Conservation (phyloP, 805 yeast species). For the Wickerhamiella sergipiensis region DNA sequence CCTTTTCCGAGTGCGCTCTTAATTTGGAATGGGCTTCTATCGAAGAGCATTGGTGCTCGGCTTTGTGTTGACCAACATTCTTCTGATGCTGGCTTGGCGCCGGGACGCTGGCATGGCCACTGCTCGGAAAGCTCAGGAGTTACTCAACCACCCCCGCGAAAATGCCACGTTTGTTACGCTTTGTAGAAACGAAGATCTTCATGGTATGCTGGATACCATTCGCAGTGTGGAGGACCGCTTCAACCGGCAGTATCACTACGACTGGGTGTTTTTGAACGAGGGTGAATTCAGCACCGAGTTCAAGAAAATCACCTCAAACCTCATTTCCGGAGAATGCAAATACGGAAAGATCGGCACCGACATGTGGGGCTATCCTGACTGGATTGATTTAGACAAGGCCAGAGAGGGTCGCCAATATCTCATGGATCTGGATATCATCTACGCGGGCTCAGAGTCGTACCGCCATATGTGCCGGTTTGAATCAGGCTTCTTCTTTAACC, state of each 20-base stretch:
- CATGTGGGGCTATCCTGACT: conserved; percentile 56
- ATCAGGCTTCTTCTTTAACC: conserved; percentile 56
- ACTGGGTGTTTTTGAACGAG: conserved; percentile 68
- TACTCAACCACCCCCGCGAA: conserved; percentile 6
- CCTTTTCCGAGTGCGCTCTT: background rate
- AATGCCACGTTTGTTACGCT: conserved; percentile 58
- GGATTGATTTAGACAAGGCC: conserved; percentile 43
- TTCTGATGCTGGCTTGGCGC: background rate
- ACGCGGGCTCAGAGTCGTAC: conserved; percentile 46
- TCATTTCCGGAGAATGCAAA: conserved; percentile 43
- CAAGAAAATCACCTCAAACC: conserved; percentile 31
- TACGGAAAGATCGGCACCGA: conserved; percentile 47
- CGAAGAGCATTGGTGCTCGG: background rate
- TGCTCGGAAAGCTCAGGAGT: background rate
- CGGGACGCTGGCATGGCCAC: background rate
- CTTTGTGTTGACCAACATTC: background rate
- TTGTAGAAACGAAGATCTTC: conserved; percentile 54
- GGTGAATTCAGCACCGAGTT: conserved; percentile 45
- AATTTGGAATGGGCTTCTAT: background rate
- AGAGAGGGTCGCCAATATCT: conserved; percentile 32
- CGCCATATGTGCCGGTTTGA: conserved; percentile 71
- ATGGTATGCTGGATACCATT: conserved; percentile 42
- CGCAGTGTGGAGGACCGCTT: conserved; percentile 53
- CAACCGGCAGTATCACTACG: conserved; percentile 47
- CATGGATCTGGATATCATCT: conserved; percentile 32